phyloP scores from a whole-genome alignment of 164 flowering plant species.

The grape (Vitis vinifera) region ASM3070453v1 NC_081816.1:22412001-22412500 shows the following conservation, averaged over 20 bases:
- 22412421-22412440: conserved; percentile 36
- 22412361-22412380: conserved; percentile 13
- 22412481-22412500: conserved; percentile 27
- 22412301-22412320: conserved; percentile 58
- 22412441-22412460: conserved; percentile 25
- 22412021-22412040: conserved; percentile 78
- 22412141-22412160: too few species aligned
- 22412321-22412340: conserved; percentile 23
- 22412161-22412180: too few species aligned
- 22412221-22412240: conserved; percentile 90
- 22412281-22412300: conserved; percentile 80
- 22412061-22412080: neutral
- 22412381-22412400: conserved; percentile 1
- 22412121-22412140: too few species aligned
- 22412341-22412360: conserved; percentile 20
- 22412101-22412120: neutral
- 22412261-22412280: conserved; percentile 71
- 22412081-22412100: neutral
- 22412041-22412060: conserved; percentile 66
- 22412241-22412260: conserved; percentile 78
- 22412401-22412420: conserved; percentile 20
- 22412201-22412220: neutral
- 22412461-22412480: conserved; percentile 30
- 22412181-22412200: neutral
- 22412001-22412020: conserved; percentile 99